These are phyloP conservation scores for Fusarium vanettenii DNA, from an alignment of 2,329 filamentous ascomycete species.

Conservation along the genomic window DNA sequence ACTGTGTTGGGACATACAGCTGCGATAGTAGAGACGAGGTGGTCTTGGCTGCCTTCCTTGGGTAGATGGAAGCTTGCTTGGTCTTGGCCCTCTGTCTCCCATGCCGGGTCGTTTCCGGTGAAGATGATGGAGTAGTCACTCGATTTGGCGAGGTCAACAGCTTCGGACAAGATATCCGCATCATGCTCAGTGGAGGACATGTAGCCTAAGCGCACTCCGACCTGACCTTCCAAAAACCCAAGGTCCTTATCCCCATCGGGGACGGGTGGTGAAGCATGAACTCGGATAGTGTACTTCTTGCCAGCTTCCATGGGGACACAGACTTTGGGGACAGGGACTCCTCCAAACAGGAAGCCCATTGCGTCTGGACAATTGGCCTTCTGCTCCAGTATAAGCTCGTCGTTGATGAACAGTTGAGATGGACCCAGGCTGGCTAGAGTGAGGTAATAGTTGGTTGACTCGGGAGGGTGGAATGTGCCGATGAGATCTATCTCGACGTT, in stretches of 20 bases:
- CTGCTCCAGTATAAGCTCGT: constrained; percentile 46
- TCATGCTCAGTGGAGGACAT: constrained; percentile 49
- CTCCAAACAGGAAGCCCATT: constrained; percentile 51
- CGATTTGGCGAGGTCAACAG: constrained; percentile 66
- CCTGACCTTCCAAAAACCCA: constrained; percentile 48
- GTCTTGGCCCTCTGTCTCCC: constrained; percentile 69
- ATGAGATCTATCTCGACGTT: constrained; percentile 45
- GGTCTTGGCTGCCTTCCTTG: constrained; percentile 67
- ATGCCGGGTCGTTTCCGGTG: constrained; percentile 68
- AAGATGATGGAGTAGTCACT: constrained; percentile 68
- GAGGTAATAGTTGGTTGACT: constrained; percentile 47
- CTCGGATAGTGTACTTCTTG: constrained; percentile 45
- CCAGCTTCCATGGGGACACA: constrained; percentile 45
- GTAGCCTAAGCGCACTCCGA: constrained; percentile 47
- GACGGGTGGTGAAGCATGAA: constrained; percentile 47
- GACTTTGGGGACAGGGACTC: constrained; percentile 44
- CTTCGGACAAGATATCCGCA: constrained; percentile 56
- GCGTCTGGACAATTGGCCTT: constrained; percentile 45
- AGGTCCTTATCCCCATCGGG: constrained; percentile 37
- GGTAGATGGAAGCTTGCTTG: constrained; percentile 80
- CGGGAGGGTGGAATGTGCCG: constrained; percentile 46
- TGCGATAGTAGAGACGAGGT: constrained; percentile 67
- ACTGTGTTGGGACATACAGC: constrained; percentile 68
- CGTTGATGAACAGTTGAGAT: constrained; percentile 46
- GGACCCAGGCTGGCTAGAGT: constrained; percentile 47